Percentiles rank a stretch among this genome's conserved stretches.
Evolutionary conservation across 1,139 yeast species (phyloP).

Genomic region (Candida albicans): DNA sequence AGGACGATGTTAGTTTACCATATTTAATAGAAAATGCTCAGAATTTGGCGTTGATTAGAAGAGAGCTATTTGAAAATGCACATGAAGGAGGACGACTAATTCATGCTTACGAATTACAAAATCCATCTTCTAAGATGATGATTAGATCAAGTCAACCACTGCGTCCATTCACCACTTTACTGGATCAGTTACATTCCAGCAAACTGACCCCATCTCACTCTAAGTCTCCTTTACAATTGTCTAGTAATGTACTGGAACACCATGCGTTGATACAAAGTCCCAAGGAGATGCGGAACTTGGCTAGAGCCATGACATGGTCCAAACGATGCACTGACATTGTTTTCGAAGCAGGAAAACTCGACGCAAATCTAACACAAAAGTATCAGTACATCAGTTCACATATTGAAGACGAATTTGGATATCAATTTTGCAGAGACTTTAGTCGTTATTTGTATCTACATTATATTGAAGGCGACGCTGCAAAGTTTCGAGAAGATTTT

Average conservation of each 20-base stretch:
- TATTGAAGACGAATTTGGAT: conserved; percentile 9
- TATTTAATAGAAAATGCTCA: conserved; percentile 23
- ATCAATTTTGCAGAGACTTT: conserved; percentile 13
- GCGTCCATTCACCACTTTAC: too few relatives aligned
- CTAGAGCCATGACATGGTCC: conserved; percentile 11
- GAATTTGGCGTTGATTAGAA: conserved; percentile 26
- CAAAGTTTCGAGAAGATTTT: conserved; percentile 15
- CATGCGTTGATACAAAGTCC: too few relatives aligned
- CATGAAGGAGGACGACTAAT: conserved; percentile 31
- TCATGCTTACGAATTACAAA: not conserved
- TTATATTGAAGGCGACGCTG: conserved; percentile 14
- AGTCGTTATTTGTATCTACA: conserved; percentile 20
- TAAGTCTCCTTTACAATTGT: too few relatives aligned
- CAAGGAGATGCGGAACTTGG: too few relatives aligned
- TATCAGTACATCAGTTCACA: conserved; percentile 10
- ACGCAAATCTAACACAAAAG: not conserved
- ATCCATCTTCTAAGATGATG: not conserved
- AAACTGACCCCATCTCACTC: too few relatives aligned
- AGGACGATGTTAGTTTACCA: conserved; percentile 24
- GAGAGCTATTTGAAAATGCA: conserved; percentile 32
- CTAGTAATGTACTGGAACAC: too few relatives aligned
- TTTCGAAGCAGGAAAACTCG: conserved; percentile 10
- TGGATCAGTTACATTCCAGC: too few relatives aligned
- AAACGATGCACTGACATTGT: conserved; percentile 12
- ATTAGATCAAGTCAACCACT: too few relatives aligned